These are phyloP conservation scores for Neofusicoccum ribis DNA, from an alignment of 2,329 filamentous ascomycete species.

Conservation along the genomic window DNA sequence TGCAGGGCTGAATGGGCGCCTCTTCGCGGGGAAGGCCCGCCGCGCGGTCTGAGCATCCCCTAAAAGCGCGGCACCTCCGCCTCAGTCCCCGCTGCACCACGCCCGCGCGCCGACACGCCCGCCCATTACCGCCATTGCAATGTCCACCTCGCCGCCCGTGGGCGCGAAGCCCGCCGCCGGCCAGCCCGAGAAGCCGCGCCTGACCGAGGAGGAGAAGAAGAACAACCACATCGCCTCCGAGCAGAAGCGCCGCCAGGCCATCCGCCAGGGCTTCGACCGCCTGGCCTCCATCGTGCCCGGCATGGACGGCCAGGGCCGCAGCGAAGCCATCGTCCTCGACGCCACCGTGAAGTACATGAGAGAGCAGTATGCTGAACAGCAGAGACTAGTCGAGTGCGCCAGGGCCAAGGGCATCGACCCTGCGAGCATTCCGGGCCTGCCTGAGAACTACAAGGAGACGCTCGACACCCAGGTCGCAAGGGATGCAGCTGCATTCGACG, in stretches of 20 bases:
- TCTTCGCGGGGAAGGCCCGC: constrained; percentile 14
- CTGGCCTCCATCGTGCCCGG: constrained; percentile 79
- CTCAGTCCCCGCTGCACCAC: not conserved
- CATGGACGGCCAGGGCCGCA: constrained; percentile 77
- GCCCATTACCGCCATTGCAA: not conserved
- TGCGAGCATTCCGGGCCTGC: constrained; percentile 10
- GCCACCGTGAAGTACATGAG: constrained; percentile 47
- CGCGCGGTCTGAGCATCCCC: constrained; percentile 2
- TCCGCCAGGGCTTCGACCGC: constrained; percentile 80
- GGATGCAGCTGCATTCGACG: constrained; percentile 8
- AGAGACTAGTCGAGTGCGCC: constrained; percentile 32
- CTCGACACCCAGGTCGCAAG: constrained; percentile 15
- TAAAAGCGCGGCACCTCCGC: constrained; percentile 9
- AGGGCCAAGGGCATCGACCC: constrained; percentile 11
- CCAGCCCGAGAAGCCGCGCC: constrained; percentile 57
- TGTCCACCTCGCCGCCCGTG: constrained; percentile 17
- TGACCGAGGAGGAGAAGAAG: constrained; percentile 71
- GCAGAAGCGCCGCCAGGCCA: constrained; percentile 69
- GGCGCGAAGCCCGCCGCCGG: not conserved
- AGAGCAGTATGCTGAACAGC: constrained; percentile 40
- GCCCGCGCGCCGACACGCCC: not conserved
- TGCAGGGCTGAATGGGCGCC: constrained; percentile 13
- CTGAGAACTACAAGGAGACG: constrained; percentile 16
- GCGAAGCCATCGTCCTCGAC: constrained; percentile 80
- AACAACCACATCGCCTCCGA: constrained; percentile 71